phyloP scores from a whole-genome alignment of 2,329 filamentous ascomycete species.

The Claviceps africana region DNA sequence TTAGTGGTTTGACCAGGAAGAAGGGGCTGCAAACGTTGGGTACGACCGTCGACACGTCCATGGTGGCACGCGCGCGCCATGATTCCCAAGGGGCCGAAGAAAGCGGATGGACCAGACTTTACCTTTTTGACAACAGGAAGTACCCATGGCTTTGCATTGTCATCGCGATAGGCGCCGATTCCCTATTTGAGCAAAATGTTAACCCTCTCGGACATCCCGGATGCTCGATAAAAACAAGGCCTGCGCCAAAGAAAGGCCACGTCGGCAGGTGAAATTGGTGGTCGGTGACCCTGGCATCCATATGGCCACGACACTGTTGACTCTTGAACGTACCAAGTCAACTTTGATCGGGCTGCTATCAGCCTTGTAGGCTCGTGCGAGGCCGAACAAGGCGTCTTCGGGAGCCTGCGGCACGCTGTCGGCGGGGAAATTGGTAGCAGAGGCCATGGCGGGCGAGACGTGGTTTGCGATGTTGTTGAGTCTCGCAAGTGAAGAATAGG shows the following conservation, averaged over 20 bases:
- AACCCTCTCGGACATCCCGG: not conserved
- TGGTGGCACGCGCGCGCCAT: not conserved
- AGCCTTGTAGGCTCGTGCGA: conserved; percentile 76
- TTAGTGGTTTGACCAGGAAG: not conserved
- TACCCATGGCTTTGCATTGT: conserved; percentile 95
- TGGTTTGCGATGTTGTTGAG: conserved; percentile 53
- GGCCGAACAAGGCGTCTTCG: conserved; percentile 86
- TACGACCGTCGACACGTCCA: not conserved
- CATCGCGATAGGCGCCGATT: conserved; percentile 86
- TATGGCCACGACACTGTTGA: not conserved
- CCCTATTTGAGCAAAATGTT: conserved; percentile 26
- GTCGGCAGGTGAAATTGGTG: no score
- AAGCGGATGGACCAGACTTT: conserved; percentile 13
- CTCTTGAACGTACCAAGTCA: conserved; percentile 54
- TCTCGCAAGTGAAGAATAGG: conserved; percentile 36
- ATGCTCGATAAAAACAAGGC: no score
- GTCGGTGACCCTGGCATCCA: no score
- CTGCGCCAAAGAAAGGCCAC: no score
- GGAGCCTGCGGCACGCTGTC: conserved; percentile 76
- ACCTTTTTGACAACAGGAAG: conserved; percentile 95
- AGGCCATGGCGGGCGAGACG: conserved; percentile 45
- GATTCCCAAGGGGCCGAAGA: not conserved
- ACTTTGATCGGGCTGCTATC: conserved; percentile 72
- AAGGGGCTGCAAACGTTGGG: not conserved
- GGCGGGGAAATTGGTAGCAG: conserved; percentile 55